Evolutionary conservation across 805 yeast species (phyloP).

Genomic region (Hermanozyma aechmeae): DNA sequence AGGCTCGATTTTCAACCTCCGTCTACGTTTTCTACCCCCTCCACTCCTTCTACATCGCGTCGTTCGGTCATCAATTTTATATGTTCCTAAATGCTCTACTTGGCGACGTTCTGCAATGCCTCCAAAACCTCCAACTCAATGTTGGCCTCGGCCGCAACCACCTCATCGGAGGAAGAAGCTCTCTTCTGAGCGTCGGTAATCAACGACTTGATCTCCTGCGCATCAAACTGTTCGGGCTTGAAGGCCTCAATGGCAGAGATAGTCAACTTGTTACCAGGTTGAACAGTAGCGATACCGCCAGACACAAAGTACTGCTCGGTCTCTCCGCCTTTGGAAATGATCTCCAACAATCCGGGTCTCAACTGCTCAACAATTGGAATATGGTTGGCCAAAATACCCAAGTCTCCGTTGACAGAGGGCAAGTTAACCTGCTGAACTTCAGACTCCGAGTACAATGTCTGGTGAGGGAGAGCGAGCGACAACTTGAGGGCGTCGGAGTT

Average conservation of each 20-base stretch:
- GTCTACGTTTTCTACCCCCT: too few species aligned
- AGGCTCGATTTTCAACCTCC: too few species aligned
- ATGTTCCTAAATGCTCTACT: constrained; percentile 28
- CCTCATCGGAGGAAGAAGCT: constrained; percentile 74
- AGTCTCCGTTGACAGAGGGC: constrained; percentile 91
- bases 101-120: constrained; percentile 79
- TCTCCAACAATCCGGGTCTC: constrained; percentile 90
- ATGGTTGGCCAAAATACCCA: constrained; percentile 96
- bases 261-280: constrained; percentile 85
- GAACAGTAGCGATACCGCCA: constrained; percentile 95
- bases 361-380: constrained; percentile 96
- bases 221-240: constrained; percentile 79
- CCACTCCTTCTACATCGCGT: too few species aligned
- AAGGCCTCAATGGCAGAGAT: constrained; percentile 94
- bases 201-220: constrained; percentile 67
- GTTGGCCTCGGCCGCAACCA: constrained; percentile 87
- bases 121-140: constrained; percentile 94
- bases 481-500: constrained; percentile 64
- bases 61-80: too few species aligned
- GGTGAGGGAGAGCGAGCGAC: constrained; percentile 87
- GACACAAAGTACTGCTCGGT: constrained; percentile 78
- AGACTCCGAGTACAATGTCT: constrained; percentile 54
- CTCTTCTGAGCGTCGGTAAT: constrained; percentile 93
- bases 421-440: constrained; percentile 72
- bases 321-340: constrained; percentile 68